Conservation (phyloP, 1,284 basidiomycete species). For the Cronartium quercuum region DNA sequence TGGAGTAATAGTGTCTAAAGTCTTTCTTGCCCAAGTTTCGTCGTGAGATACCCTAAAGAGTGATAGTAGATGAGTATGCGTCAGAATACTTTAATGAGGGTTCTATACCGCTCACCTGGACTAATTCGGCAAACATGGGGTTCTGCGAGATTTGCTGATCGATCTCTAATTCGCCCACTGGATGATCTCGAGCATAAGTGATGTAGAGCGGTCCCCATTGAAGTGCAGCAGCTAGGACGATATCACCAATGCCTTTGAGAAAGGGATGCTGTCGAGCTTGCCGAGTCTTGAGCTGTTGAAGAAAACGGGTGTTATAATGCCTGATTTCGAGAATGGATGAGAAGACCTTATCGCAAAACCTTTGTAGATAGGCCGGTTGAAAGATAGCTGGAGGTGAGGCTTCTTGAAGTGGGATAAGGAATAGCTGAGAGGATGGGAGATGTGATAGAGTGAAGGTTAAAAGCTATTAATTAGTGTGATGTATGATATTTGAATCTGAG, state of each 20-base stretch:
- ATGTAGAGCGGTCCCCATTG: conserved; percentile 83
- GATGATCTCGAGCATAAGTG: conserved; percentile 74
- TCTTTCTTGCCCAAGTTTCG: conserved; percentile 59
- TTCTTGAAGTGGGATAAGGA: conserved; percentile 67
- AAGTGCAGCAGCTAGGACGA: conserved; percentile 78
- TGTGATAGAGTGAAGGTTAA: background rate
- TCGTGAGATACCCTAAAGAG: conserved; percentile 21
- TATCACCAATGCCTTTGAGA: conserved; percentile 78
- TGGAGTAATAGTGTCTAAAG: conserved; percentile 71
- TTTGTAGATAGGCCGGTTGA: conserved; percentile 60
- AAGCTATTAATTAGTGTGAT: background rate
- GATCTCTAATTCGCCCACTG: conserved; percentile 74
- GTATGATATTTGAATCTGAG: background rate
- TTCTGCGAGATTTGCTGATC: conserved; percentile 78
- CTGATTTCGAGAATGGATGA: conserved; percentile 77
- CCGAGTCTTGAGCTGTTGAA: conserved; percentile 78
- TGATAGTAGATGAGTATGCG: background rate
- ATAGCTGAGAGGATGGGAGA: conserved; percentile 54
- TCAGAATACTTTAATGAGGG: background rate
- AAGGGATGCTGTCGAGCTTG: conserved; percentile 81
- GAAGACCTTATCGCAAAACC: conserved; percentile 80
- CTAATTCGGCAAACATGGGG: conserved; percentile 70
- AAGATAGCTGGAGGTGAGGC: conserved; percentile 73
- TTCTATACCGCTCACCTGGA: conserved; percentile 62
- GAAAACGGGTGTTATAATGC: conserved; percentile 68